These are phyloP conservation scores for Pythium inflatum DNA, from an alignment of 352 stramenopile species.

Conservation along the genomic window DNA sequence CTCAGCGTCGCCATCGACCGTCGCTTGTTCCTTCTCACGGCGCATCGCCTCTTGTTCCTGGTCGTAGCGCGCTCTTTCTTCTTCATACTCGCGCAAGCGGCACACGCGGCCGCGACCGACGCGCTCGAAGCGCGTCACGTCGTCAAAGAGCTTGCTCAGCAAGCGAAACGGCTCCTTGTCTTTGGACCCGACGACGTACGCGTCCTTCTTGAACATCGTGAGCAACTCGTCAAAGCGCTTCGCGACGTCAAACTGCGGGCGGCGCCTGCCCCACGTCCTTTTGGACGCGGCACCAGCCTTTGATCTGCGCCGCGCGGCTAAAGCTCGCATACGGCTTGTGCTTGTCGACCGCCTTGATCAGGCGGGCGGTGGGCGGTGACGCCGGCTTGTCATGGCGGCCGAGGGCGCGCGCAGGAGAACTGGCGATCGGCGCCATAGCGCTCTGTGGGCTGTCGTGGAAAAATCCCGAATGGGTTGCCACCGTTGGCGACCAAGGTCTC, in stretches of 20 bases:
- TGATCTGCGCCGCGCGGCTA: not conserved
- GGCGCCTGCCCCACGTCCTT: not conserved
- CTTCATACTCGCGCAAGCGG: not conserved
- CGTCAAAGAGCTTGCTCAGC: not conserved
- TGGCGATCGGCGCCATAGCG: no score
- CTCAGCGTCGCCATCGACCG: no score
- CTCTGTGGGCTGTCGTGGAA: no score
- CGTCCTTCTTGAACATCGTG: no score
- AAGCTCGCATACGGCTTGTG: not conserved
- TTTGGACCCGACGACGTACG: no score
- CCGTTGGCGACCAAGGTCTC: no score
- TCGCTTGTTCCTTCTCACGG: no score
- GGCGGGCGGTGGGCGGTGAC: not conserved
- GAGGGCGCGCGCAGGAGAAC: no score
- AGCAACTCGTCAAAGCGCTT: not conserved
- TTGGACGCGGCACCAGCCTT: not conserved
- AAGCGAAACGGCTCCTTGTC: no score
- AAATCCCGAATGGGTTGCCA: no score
- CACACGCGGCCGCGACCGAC: no score
- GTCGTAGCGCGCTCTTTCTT: not conserved
- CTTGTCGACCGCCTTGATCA: not conserved
- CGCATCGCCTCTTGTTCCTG: not conserved
- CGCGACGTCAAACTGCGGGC: not conserved
- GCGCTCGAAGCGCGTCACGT: not conserved
- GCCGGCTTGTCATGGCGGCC: not conserved